Base-by-base conservation (phyloP, 208 protist genomes). In the Leishmania tarentolae region DNA sequence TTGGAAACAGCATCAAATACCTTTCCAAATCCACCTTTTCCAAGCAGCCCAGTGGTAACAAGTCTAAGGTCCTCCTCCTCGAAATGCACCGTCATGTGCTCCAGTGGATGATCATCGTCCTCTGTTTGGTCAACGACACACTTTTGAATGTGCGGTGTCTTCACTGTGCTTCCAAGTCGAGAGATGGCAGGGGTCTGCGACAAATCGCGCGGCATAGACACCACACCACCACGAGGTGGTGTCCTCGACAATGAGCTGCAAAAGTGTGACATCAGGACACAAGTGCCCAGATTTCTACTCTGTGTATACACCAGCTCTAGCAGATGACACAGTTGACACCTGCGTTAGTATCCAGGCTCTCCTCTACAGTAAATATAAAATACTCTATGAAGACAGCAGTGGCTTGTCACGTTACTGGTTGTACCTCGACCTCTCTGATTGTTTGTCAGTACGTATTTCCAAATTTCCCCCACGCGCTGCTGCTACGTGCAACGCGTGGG, bases 11-110 rank as follows among this genome's bases (percentile, higher is more conserved):
- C 94, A 21, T 88, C 80, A 70, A 92, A 97, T 2, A 97, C 94
- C 74, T 92, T 93, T 52, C 92, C 94, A 80, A 97, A 97, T 0
- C 92, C 94, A 61, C 94, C 94, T 83, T 97, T 93, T 37, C 94
- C 94, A 4, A 97, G 82, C 8, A 96, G 66, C 31, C 87, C 89
- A 0, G 83, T 92, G 13, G 92, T 97, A 56, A 88, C 90, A 0
- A 97, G 73, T 53, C 86, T 59, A 71, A 95, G 78, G 35, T 89
- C 86, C 50, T 96, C 92, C 40, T 92, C 89, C 52, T 95, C 90
- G 87, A 97, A 96, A 28, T 69, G 82, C 5, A 97, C 86, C 37
- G 81, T 88, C 86, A 96, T 93, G 56, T 91, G 89, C 50, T 95
- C 92, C 24, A 91, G 53, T 15, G 89, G 89, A 53, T 92, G 90